phyloP scores from a whole-genome alignment of 2,329 filamentous ascomycete species.

The Diplodia corticola region DNA sequence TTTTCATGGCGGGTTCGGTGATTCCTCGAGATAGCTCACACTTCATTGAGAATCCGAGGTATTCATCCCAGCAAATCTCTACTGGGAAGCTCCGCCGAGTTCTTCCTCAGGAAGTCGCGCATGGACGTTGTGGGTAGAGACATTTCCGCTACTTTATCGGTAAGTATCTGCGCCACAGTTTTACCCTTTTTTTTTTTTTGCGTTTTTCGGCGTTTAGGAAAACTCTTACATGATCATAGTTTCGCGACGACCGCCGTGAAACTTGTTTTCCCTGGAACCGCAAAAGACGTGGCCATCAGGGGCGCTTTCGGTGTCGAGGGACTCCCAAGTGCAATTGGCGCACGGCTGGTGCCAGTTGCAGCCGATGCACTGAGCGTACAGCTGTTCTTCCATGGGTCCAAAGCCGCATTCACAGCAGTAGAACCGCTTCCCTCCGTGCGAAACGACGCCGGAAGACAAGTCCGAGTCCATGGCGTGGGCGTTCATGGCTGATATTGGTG shows the following conservation, averaged over 20 bases:
- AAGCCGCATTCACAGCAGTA: slow-evolving; percentile 6
- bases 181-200: too few species aligned
- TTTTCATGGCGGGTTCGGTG: neutral
- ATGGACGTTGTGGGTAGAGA: neutral
- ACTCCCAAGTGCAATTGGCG: neutral
- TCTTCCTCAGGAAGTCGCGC: neutral
- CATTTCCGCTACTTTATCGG: neutral
- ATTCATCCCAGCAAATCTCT: neutral
- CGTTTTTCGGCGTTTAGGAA: too few species aligned
- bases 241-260: neutral
- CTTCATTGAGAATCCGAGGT: neutral
- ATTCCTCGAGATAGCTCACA: neutral
- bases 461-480: neutral
- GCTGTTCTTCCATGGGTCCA: neutral
- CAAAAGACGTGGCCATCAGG: neutral
- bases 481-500: neutral
- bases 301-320: neutral
- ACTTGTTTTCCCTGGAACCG: neutral
- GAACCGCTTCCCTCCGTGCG: neutral
- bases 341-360: neutral
- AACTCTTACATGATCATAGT: too few species aligned
- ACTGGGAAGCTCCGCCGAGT: neutral
- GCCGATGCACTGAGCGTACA: neutral
- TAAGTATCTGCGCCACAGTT: too few species aligned
- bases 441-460: too few species aligned